A percentile compares a stretch with the other conserved stretches of the same genome.
These are phyloP conservation scores for Vitis rupestris DNA, from an alignment of 164 flowering plant species.

Conservation along the genomic window DNA sequence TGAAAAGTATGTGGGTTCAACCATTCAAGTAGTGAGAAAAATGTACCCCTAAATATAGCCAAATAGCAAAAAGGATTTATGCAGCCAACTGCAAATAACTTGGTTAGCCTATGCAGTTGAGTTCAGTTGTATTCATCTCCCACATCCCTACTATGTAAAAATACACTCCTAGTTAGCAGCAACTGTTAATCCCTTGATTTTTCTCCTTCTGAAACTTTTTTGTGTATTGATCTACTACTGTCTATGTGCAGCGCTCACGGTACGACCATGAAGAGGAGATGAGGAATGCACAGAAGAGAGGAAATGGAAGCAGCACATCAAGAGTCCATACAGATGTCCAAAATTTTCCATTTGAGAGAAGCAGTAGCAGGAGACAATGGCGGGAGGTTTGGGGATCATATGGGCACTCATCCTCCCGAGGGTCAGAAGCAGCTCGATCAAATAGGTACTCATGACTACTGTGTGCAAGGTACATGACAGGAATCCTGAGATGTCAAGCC, in stretches of 20 bases:
- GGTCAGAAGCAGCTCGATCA: slow-evolving; percentile 33
- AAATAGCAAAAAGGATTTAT: too few species aligned
- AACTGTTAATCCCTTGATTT: not conserved
- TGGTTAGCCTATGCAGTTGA: too few species aligned
- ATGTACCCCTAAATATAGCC: too few species aligned
- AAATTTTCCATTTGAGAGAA: slow-evolving; percentile 34
- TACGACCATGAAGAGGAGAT: slow-evolving; percentile 78
- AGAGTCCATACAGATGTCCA: slow-evolving; percentile 35
- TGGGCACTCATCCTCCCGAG: slow-evolving; percentile 24
- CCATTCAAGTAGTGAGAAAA: too few species aligned
- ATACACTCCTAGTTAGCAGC: not conserved
- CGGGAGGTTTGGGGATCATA: slow-evolving; percentile 39
- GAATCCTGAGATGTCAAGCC: too few species aligned
- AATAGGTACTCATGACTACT: slow-evolving; percentile 19
- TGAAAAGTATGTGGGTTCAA: too few species aligned
- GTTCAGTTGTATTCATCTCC: too few species aligned
- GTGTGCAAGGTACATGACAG: not conserved
- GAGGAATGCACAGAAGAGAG: slow-evolving; percentile 51
- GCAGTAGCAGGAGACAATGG: slow-evolving; percentile 35
- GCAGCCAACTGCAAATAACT: too few species aligned
- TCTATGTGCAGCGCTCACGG: slow-evolving; percentile 53
- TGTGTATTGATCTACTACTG: not conserved
- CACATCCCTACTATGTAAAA: too few species aligned
- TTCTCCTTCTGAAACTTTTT: not conserved
- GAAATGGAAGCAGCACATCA: slow-evolving; percentile 30